Base-by-base conservation (phyloP, 495 filamentous ascomycete species). In the Glonium stellatum region DNA sequence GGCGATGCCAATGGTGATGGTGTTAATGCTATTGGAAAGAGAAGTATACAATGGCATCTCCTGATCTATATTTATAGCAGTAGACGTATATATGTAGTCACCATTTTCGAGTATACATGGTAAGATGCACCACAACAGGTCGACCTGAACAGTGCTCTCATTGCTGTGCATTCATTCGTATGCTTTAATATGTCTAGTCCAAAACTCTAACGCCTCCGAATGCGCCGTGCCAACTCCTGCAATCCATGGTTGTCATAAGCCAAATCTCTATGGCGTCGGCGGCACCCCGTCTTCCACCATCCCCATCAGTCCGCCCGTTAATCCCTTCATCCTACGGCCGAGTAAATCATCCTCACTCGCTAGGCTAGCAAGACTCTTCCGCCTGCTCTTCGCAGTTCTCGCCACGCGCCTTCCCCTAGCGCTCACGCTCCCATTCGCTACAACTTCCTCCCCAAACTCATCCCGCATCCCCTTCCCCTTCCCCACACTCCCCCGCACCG, bases 291-390 rank as follows among this genome's bases (percentile, higher is more conserved):
- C 69, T 42, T 81, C 80, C 3, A 77, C 77, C 58, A 79, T 66
- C 8, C 89, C 87, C 73, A 89, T 91, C 77, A 97, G 76, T 10
- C 87, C 82, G 4, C 87, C 84, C 6, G 88, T 84, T 25, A 97
- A 71, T 5, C 88, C 89, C 67, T 87, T 82, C 92, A 97, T 97
- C 44, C 92, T 76, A 55, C 92, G 76, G 6, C 86, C 84, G 13
- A 97, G 71, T 57, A 97, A 69, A 77, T 96, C 90, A 60, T 95
- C 90, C 61, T 87, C 84, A 68, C 89, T 95, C 31, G 83, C 84
- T 34, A 96, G 73, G 71, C 86, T 89, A 5, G 86, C 82, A 55
- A 90, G 73, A 64, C 86, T 87, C 54, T 77, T 78, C 11, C 79
- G 78, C 35, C 79, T 58, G 9, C 47, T 58, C 67, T 75, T 73